phyloP scores from a whole-genome alignment of 2,329 filamentous ascomycete genomes.

The Fusarium camptoceras region DNA sequence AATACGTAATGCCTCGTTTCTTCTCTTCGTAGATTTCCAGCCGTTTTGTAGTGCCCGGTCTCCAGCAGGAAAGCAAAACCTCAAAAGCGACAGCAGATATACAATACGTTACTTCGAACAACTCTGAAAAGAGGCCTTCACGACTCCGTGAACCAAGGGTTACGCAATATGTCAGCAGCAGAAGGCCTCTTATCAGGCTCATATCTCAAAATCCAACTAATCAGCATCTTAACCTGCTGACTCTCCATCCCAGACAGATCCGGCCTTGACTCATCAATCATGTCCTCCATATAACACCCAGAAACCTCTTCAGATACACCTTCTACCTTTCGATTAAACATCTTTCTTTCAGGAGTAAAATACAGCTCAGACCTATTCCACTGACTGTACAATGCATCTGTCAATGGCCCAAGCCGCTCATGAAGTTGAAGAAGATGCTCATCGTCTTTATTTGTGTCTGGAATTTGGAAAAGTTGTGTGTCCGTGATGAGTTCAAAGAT shows the following conservation, averaged over 20 bases:
- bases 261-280: background rate
- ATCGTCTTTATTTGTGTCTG: background rate
- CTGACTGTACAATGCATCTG: rapidly evolving
- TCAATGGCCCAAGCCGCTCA: background rate
- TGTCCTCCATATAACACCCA: background rate
- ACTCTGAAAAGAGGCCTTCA: too few relatives aligned
- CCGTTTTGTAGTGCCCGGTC: too few relatives aligned
- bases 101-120: too few relatives aligned
- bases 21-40: too few relatives aligned
- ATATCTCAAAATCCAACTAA: background rate
- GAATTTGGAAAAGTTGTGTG: background rate
- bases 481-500: background rate
- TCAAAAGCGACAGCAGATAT: too few relatives aligned
- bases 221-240: background rate
- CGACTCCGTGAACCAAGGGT: background rate
- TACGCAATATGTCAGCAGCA: background rate
- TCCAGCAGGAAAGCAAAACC: too few relatives aligned
- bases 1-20: too few relatives aligned
- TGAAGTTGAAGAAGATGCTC: background rate
- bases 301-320: background rate
- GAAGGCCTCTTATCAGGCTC: background rate
- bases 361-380: background rate
- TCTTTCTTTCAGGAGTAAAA: rapidly evolving
- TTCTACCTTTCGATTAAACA: background rate
- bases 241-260: background rate